Evolutionary conservation across 257 asterid genomes (phyloP), one percentile per base, ranked within the genome.

Genomic region (Echium plantagineum): DNA sequence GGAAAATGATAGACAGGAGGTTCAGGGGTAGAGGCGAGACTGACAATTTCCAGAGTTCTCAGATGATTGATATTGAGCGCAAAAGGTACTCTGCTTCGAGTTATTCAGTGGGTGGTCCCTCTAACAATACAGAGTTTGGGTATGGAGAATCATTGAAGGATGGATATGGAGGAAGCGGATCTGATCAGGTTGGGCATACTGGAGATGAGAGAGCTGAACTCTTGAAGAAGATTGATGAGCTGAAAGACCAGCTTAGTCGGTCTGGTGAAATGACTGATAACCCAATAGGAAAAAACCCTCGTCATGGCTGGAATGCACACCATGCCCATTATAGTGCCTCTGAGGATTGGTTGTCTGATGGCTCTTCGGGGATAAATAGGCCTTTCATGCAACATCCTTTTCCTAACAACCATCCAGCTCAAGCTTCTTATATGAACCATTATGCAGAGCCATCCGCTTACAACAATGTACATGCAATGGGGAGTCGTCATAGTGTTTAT

Each of bases 211-310:
- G 69, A 53, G 90, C 69, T 32, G 93, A 73, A 74, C 82, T 85
- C 18, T 69, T 88, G 82, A 78, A 77, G 65, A 78, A 75, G 75
- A 63, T 88, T 73, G 94, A 91, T 21, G 93, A 81, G 75, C 74
- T 85, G 57, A 82, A 69, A 62, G 80, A 69, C 52, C 78, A 79
- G 71, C 69, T 90, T 60, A 78, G 70, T 20, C 86, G 70, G 30
- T 77, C 94, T 0, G 81, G 83, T 22, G 77, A 79, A 69, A 69
- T 82, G 64, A 57, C 47, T 35, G 75, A 78, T 51, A 81, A 63
- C 72, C 83, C 89, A 13, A 82, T 82, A 62, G 90, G 77, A 31
- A 80, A 72, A 71, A 64, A 68, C 31, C 75, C 78, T 17, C 69
- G 57, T 22, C 81, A 69, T 67, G 62, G 77, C 68, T 76, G 81